A percentile compares a stretch with the other conserved stretches of the same genome.
Conservation (phyloP, 345 rosid species). For the Laguncularia racemosa region DNA sequence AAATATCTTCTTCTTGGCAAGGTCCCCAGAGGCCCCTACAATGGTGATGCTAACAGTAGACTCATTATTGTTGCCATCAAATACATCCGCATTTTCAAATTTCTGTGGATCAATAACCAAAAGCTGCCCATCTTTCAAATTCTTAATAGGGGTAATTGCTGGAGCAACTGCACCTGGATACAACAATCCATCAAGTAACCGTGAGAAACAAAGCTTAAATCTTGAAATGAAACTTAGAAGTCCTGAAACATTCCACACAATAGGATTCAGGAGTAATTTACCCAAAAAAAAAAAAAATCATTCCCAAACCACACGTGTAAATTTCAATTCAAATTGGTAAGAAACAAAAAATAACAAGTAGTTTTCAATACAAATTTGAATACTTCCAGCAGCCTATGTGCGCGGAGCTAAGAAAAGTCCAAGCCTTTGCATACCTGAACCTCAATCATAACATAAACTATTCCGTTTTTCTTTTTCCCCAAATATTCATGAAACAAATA, state of each 20-base stretch:
- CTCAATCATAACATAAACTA: too few species aligned
- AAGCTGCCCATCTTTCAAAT: constrained; percentile 36
- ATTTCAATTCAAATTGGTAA: too few species aligned
- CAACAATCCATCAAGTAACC: constrained; percentile 8
- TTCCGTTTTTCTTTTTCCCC: too few species aligned
- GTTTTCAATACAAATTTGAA: too few species aligned
- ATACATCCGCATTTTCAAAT: constrained; percentile 27
- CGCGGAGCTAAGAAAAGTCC: too few species aligned
- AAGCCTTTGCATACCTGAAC: too few species aligned
- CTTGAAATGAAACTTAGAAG: background rate
- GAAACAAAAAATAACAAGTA: too few species aligned
- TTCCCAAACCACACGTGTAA: too few species aligned
- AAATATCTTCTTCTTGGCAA: constrained; percentile 98
- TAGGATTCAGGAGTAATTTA: too few species aligned
- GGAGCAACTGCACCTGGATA: constrained; percentile 55
- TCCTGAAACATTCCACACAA: background rate
- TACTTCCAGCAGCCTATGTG: too few species aligned
- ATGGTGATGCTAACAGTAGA: constrained; percentile 85
- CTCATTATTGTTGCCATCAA: constrained; percentile 37
- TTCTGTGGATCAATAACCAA: constrained; percentile 35
- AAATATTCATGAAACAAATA: too few species aligned
- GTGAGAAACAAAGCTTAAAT: background rate
- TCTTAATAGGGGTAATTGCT: constrained; percentile 25
- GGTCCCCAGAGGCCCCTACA: constrained; percentile 99
- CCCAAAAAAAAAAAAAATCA: too few species aligned